phyloP scores from a whole-genome alignment of 805 yeast genomes.

The Candida boleticola region DNA sequence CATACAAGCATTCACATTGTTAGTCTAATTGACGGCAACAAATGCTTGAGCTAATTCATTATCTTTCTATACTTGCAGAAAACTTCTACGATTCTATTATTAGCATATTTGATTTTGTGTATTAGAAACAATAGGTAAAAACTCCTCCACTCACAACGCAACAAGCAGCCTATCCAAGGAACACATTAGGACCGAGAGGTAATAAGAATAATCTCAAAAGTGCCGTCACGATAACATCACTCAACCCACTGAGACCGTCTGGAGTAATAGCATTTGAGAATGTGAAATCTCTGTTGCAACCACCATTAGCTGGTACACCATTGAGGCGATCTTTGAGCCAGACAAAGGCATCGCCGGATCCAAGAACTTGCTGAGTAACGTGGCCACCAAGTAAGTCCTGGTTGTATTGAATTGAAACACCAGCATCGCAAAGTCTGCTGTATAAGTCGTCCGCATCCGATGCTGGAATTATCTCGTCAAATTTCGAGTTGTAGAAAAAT shows the following conservation, averaged over 20 bases:
- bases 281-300: constrained; percentile 13
- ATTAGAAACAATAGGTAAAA: no score
- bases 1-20: no score
- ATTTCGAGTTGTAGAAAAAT: constrained; percentile 11
- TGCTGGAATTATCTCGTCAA: constrained; percentile 14
- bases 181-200: background rate
- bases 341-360: constrained; percentile 16
- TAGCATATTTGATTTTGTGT: no score
- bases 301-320: constrained; percentile 14
- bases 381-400: constrained; percentile 17
- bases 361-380: constrained; percentile 14
- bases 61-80: no score
- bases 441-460: constrained; percentile 1
- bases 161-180: no score
- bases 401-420: background rate
- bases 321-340: constrained; percentile 19
- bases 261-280: background rate
- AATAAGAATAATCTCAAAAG: background rate
- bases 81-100: no score
- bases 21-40: no score
- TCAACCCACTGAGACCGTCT: background rate
- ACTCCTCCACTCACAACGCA: no score
- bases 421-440: background rate
- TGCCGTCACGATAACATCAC: background rate
- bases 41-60: no score